phyloP scores from a whole-genome alignment of 371 early-diverging fungal species.

The Actinomucor elegans region DNA sequence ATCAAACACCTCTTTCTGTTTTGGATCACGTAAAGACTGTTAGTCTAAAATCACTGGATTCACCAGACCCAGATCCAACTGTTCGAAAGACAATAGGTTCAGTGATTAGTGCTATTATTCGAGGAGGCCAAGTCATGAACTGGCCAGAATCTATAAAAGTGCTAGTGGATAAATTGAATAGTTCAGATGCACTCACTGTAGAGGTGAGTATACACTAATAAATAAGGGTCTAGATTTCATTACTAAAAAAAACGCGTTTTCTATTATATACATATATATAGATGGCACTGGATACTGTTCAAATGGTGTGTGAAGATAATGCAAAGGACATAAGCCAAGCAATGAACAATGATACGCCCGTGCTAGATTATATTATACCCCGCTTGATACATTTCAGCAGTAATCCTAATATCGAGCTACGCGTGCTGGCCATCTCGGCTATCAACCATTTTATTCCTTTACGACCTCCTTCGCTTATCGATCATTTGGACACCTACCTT shows the following conservation, averaged over 20 bases:
- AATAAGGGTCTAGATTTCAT: too few species aligned
- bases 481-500: constrained; percentile 68
- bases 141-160: constrained; percentile 80
- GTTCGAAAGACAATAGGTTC: constrained; percentile 63
- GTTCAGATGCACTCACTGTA: constrained; percentile 60
- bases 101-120: constrained; percentile 83
- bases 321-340: constrained; percentile 73
- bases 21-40: constrained; percentile 73
- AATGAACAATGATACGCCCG: constrained; percentile 54
- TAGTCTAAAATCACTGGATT: constrained; percentile 53
- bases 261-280: constrained; percentile 32
- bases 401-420: constrained; percentile 66
- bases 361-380: constrained; percentile 76
- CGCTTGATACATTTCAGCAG: constrained; percentile 76
- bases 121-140: constrained; percentile 62
- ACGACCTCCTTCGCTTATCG: constrained; percentile 62
- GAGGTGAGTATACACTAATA: too few species aligned
- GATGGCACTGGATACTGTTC: constrained; percentile 82
- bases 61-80: constrained; percentile 64
- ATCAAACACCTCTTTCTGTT: constrained; percentile 54
- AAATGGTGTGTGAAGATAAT: constrained; percentile 92
- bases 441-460: constrained; percentile 77
- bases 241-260: too few species aligned
- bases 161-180: constrained; percentile 70
- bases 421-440: constrained; percentile 74